phyloP scores from a whole-genome alignment of 495 filamentous ascomycete genomes.

The Evernia prunastri region DNA sequence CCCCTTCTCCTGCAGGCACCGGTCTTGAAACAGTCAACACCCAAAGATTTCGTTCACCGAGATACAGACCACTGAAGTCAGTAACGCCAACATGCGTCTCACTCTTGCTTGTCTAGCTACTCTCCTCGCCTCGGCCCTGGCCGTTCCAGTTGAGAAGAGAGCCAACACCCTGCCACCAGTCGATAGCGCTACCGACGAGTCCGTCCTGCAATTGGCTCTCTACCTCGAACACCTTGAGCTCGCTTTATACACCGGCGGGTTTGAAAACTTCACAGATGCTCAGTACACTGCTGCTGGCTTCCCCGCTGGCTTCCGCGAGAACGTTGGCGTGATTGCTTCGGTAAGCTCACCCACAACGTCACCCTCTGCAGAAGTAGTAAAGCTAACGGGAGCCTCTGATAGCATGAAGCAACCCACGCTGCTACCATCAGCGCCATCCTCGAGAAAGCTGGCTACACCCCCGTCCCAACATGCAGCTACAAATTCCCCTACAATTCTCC shows the following conservation, averaged over 20 bases:
- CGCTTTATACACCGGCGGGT: conserved; percentile 27
- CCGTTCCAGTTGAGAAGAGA: conserved; percentile 25
- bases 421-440: conserved; percentile 28
- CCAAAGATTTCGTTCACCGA: neutral
- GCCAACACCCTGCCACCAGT: conserved; percentile 23
- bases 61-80: neutral
- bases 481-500: conserved; percentile 42
- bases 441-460: conserved; percentile 33
- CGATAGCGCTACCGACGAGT: conserved; percentile 21
- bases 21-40: neutral
- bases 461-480: conserved; percentile 47
- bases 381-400: neutral
- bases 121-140: conserved; percentile 7
- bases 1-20: conserved; percentile 1
- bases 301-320: conserved; percentile 29
- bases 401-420: conserved; percentile 27
- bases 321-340: conserved; percentile 28
- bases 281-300: conserved; percentile 28
- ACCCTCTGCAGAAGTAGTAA: neutral
- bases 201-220: conserved; percentile 27
- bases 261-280: conserved; percentile 27
- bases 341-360: neutral
- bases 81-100: conserved; percentile 21
- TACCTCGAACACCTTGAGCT: conserved; percentile 30
- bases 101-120: conserved; percentile 12